Base-by-base conservation (phyloP, 352 stramenopile genomes). In the Elongisporangium undulatum region DNA sequence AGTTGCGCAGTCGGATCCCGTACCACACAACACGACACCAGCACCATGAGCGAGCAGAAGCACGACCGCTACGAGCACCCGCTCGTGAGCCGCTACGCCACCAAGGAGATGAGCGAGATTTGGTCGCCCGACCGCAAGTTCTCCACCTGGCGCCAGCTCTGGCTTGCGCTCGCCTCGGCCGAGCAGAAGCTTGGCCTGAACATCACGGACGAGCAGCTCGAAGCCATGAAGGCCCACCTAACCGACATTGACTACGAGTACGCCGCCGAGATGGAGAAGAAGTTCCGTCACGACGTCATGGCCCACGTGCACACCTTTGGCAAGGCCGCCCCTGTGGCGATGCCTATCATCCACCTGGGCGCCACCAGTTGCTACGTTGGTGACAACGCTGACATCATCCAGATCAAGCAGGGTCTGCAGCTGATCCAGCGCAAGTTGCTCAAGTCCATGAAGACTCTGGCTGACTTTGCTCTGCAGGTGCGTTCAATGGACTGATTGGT, bases 241-340 rank as follows among this genome's bases (percentile, higher is more conserved):
- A 92, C 95, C 77, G 92, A 99, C 74, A 98, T 99, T 62, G 96
- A 99, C 79, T 99, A 98, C 75, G 92, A 97, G 55, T 96, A 98
- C 74, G 97, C 97, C 0, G 94, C 81, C 1, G 86, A 98, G 70
- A 99, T 99, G 89, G 97, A 99, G 74, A 91, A 92, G 56, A 97
- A 99, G 71, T 99, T 99, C 71, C 93, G 97, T 61, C 97, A 99
- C 78, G 97, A 99, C 71, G 97, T 99, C 56, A 99, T 99, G 97
- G 96, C 95, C 10, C 97, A 99, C 71, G 96, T 99, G 39, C 97
- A 99, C 76, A 87, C 97, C 22, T 99, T 98, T 78, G 97, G 97
- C 62, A 96, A 98, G 69, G 92, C 88, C 23, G 97, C 94, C 56
- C 96, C 97, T 3, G 77, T 90, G 39, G 97, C 97, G 7, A 99